Conservation (phyloP, 768 basidiomycete species). For the Cyclocybe cylindracea region DNA sequence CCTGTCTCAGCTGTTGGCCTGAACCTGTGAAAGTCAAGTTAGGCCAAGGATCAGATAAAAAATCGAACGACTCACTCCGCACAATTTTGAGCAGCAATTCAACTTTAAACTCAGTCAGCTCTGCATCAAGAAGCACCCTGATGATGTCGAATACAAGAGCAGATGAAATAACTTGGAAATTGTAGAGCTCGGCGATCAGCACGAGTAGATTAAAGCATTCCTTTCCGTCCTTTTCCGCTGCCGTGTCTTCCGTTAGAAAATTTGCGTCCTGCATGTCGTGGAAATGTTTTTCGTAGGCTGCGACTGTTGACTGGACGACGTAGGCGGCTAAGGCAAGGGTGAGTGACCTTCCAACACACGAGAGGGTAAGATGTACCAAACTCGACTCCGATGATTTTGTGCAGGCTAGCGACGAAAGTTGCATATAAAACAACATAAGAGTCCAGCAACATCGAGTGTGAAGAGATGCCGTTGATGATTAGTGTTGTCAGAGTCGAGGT, state of each 20-base stretch:
- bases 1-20: constrained; percentile 88
- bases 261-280: constrained; percentile 24
- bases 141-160: constrained; percentile 91
- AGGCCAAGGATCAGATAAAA: background rate
- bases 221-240: constrained; percentile 60
- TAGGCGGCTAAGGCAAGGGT: constrained; percentile 59
- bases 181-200: constrained; percentile 90
- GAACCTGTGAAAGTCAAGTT: constrained; percentile 57
- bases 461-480: constrained; percentile 77
- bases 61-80: constrained; percentile 54
- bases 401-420: constrained; percentile 77
- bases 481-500: constrained; percentile 76
- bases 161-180: constrained; percentile 91
- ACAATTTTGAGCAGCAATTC: constrained; percentile 87
- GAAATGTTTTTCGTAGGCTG: constrained; percentile 65
- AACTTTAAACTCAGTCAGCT: constrained; percentile 76
- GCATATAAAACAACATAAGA: constrained; percentile 90
- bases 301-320: constrained; percentile 75
- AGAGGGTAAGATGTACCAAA: constrained; percentile 62
- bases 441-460: constrained; percentile 80
- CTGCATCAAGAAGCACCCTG: constrained; percentile 63
- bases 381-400: constrained; percentile 82
- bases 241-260: constrained; percentile 3
- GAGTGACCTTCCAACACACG: background rate
- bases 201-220: constrained; percentile 88